A percentile compares a stretch with the other conserved stretches of the same genome.
Evolutionary conservation across 2,329 filamentous ascomycete genomes (phyloP).

Genomic region (Ophiostoma angusticollis): DNA sequence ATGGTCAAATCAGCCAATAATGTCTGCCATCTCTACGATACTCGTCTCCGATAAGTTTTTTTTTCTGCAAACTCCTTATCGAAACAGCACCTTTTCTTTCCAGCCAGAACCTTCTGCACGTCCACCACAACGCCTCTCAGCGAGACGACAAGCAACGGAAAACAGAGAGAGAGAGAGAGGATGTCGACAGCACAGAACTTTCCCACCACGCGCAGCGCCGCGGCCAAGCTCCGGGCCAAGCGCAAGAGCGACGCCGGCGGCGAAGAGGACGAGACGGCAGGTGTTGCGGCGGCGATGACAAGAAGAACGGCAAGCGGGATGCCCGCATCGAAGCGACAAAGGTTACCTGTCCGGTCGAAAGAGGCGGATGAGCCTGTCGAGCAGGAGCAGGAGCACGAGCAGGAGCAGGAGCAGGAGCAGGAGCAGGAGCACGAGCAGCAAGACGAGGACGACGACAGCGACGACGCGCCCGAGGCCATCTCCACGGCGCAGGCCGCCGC

Average conservation of each 20-base stretch:
- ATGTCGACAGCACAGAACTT: slow-evolving; percentile 8
- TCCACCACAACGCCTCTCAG: too few species aligned
- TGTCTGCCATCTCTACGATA: too few species aligned
- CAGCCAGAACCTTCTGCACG: too few species aligned
- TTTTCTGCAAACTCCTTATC: too few species aligned
- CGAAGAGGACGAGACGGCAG: not conserved
- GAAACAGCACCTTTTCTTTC: too few species aligned
- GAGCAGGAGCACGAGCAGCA: slow-evolving; percentile 12
- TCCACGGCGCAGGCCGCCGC: slow-evolving; percentile 37
- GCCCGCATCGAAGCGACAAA: slow-evolving; percentile 7
- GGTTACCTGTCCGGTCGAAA: slow-evolving; percentile 16
- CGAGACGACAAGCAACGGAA: too few species aligned
- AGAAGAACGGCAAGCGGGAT: not conserved
- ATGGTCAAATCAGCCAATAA: too few species aligned
- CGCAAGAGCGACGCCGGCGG: slow-evolving; percentile 5
- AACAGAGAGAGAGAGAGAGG: not conserved
- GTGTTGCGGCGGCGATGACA: not conserved
- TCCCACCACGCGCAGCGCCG: slow-evolving; percentile 8
- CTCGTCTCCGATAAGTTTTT: too few species aligned
- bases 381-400: slow-evolving; percentile 3
- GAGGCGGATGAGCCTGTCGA: not conserved
- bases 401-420: slow-evolving; percentile 8
- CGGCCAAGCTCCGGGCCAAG: slow-evolving; percentile 8
- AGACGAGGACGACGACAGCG: slow-evolving; percentile 33
- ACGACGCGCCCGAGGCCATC: slow-evolving; percentile 47